phyloP scores from a whole-genome alignment of 202 grass and related monocot genomes.

The Elaeis oleifera region DNA sequence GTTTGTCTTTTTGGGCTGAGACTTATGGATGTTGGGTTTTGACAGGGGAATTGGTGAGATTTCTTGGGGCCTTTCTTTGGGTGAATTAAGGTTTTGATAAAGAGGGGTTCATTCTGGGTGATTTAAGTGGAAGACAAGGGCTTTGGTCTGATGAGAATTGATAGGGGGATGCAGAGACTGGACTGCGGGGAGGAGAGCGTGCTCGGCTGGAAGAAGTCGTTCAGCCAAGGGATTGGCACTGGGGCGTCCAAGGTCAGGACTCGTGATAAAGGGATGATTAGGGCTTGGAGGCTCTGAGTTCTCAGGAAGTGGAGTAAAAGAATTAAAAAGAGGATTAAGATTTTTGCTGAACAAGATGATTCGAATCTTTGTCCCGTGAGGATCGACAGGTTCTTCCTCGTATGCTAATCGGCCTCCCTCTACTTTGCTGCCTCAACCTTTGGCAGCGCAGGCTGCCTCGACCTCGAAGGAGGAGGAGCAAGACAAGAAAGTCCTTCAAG shows the following conservation, averaged over 20 bases:
- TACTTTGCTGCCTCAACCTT: slow-evolving; percentile 33
- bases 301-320: not conserved
- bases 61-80: not conserved
- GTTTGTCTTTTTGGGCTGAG: no score
- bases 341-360: slow-evolving; percentile 62
- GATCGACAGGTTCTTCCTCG: slow-evolving; percentile 66
- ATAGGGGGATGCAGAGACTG: slow-evolving; percentile 67
- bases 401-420: slow-evolving; percentile 38
- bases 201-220: slow-evolving; percentile 38
- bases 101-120: not conserved
- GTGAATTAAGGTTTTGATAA: slow-evolving; percentile 4
- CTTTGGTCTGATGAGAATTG: slow-evolving; percentile 77
- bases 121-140: not conserved
- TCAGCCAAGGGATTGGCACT: slow-evolving; percentile 37
- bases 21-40: slow-evolving; percentile 5
- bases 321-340: slow-evolving; percentile 14
- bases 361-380: slow-evolving; percentile 86
- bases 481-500: slow-evolving; percentile 26
- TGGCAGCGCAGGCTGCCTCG: slow-evolving; percentile 15
- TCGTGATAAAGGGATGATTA: slow-evolving; percentile 39
- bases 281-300: slow-evolving; percentile 20
- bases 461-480: slow-evolving; percentile 44
- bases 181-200: slow-evolving; percentile 47
- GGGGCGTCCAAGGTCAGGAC: slow-evolving; percentile 58
- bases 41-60: slow-evolving; percentile 1